A percentile compares a stretch with the other conserved stretches of the same genome.
These are phyloP conservation scores for Gossypium schwendimanii DNA, from an alignment of 441 rosid genomes.

Conservation along the genomic window DNA sequence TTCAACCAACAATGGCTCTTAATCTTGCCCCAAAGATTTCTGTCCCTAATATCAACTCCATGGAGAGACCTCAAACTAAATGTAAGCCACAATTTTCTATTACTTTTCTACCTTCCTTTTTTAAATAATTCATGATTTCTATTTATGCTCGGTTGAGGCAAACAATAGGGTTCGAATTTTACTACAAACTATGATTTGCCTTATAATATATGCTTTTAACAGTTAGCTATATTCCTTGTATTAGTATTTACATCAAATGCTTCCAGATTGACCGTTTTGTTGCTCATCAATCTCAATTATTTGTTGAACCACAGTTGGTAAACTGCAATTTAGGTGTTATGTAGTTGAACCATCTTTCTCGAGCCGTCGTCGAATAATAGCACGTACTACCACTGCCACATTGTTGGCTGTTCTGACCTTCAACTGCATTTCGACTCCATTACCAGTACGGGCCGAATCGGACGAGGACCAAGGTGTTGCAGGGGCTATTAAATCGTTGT, in stretches of 20 bases:
- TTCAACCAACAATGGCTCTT: slow-evolving; percentile 28
- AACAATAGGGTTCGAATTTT: too few relatives aligned
- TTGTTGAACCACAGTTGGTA: slow-evolving; percentile 26
- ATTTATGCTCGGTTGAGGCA: neutral
- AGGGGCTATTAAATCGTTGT: slow-evolving; percentile 55
- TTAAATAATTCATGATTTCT: neutral
- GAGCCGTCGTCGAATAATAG: slow-evolving; percentile 40
- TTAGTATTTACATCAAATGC: neutral
- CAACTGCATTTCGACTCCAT: slow-evolving; percentile 25
- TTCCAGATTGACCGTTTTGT: neutral
- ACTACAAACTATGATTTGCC: too few relatives aligned
- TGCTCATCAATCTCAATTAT: neutral
- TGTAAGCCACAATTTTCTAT: slow-evolving; percentile 20
- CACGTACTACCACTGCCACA: slow-evolving; percentile 22
- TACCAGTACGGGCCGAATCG: slow-evolving; percentile 35
- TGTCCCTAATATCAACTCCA: slow-evolving; percentile 17
- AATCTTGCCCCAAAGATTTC: slow-evolving; percentile 33
- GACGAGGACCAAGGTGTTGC: slow-evolving; percentile 47
- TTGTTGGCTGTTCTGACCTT: slow-evolving; percentile 28
- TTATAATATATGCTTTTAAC: neutral
- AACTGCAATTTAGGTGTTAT: slow-evolving; percentile 26
- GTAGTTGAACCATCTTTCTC: slow-evolving; percentile 15
- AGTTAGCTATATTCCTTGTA: neutral
- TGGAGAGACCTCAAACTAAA: slow-evolving; percentile 10
- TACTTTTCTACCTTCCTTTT: too few relatives aligned